These are phyloP conservation scores for Pichia thaimueangensis DNA, from an alignment of 805 yeast genomes.

Conservation along the genomic window DNA sequence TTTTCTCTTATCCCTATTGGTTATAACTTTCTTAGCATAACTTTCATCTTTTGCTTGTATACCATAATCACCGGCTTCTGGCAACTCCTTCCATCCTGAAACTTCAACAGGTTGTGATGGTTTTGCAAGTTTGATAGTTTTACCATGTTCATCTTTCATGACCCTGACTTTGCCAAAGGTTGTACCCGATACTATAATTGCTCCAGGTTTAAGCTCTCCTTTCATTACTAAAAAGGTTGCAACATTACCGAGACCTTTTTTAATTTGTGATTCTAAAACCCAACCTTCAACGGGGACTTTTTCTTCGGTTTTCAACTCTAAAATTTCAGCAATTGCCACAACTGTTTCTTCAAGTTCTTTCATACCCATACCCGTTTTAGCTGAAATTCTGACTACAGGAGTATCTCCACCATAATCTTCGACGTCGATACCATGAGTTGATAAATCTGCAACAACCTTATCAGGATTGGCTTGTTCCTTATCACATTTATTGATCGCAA, in stretches of 20 bases:
- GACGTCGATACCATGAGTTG: constrained; percentile 70
- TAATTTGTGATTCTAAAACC: constrained; percentile 78
- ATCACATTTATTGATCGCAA: constrained; percentile 91
- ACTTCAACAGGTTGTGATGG: constrained; percentile 91
- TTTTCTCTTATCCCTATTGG: constrained; percentile 52
- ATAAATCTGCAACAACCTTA: constrained; percentile 69
- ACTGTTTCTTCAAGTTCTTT: constrained; percentile 86
- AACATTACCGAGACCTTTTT: constrained; percentile 75
- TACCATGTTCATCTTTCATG: constrained; percentile 69
- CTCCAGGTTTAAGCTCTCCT: constrained; percentile 68
- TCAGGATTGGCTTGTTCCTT: constrained; percentile 70
- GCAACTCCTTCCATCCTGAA: constrained; percentile 91
- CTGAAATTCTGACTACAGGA: constrained; percentile 82
- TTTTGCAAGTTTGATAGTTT: constrained; percentile 53
- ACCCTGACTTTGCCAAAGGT: constrained; percentile 81
- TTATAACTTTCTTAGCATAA: constrained; percentile 66
- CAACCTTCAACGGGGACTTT: constrained; percentile 70
- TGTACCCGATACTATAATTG: constrained; percentile 75
- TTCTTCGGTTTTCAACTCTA: constrained; percentile 63
- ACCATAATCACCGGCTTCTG: constrained; percentile 83
- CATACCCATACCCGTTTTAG: constrained; percentile 85
- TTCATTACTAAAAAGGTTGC: constrained; percentile 81
- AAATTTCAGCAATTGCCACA: constrained; percentile 73
- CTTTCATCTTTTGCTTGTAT: constrained; percentile 71
- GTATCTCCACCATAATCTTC: constrained; percentile 96